Base-by-base conservation (phyloP, 495 filamentous ascomycete species). In the Penicillium angulare region DNA sequence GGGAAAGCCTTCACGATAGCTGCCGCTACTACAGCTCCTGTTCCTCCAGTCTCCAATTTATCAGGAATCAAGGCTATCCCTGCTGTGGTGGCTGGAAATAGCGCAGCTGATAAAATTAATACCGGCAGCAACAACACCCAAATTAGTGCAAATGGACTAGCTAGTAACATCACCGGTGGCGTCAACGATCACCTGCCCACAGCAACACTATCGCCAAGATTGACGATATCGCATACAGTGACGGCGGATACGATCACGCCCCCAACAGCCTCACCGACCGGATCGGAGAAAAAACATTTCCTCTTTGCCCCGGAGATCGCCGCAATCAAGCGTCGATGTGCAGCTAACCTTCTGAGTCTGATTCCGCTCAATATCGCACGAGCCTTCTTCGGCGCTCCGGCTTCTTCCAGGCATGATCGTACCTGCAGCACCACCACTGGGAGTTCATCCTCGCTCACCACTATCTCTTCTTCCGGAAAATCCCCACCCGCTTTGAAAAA, bases 321-420 rank as follows among this genome's bases (percentile, higher is more conserved):
- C 44, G 61, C 64, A 44, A 80, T 84, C 57, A 82, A 79, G 73
- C 76, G 72, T 60, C 66, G 68, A 59, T 84, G 80, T 61, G 82
- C 83, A 38, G 60, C 67, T 42, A 65, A 68, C 35, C 66, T 86
- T 41, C 62, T 83, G 46, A 73, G 67, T 17, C 50, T 78, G 42
- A 50, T 80, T 38, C 76, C 77, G 53, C 65, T 60, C 27, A 54
- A 46, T 41, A 63, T 77, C 32, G 70, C 65, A 49, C 65, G 61
- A 58, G 60, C 57, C 12, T 68, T 76, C 46, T 72, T 79, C 46
- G 63, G 69, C 21, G 55, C 63, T 44, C 50, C 52, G 36, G 20
- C 42, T 21, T 18, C 43, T 44, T 47, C 48, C 23, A 48, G 24
- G 18, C 22, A 53, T 60, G 62, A 60, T 52, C 43, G 59, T 65